Evolutionary conservation across 805 yeast species (phyloP).

Genomic region (Suhomyces sp.): DNA sequence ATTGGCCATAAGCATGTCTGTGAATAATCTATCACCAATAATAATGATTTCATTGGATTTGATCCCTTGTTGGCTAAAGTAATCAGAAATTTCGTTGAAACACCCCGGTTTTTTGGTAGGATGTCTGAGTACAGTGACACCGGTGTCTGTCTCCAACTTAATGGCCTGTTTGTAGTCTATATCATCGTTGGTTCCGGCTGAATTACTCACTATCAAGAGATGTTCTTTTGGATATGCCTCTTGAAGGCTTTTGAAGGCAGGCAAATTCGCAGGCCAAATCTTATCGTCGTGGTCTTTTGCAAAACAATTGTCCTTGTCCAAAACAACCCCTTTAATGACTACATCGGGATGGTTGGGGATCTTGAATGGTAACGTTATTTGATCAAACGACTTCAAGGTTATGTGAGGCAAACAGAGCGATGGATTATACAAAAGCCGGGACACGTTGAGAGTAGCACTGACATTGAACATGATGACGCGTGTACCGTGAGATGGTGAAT

Average conservation of each 20-base stretch:
- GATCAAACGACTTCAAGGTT: slow-evolving; percentile 55
- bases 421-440: slow-evolving; percentile 60
- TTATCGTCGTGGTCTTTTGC: slow-evolving; percentile 78
- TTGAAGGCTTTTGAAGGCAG: too few species aligned
- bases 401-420: slow-evolving; percentile 68
- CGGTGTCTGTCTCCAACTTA: slow-evolving; percentile 59
- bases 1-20: slow-evolving; percentile 93
- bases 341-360: slow-evolving; percentile 29
- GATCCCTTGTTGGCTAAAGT: slow-evolving; percentile 51
- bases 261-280: slow-evolving; percentile 80
- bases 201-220: slow-evolving; percentile 80
- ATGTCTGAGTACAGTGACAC: slow-evolving; percentile 70
- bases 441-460: slow-evolving; percentile 73
- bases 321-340: slow-evolving; percentile 68
- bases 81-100: slow-evolving; percentile 60
- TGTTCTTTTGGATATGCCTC: slow-evolving; percentile 60
- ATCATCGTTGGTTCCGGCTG: slow-evolving; percentile 90
- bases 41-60: slow-evolving; percentile 70
- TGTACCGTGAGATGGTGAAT: too few species aligned
- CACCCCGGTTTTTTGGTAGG: slow-evolving; percentile 83
- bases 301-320: slow-evolving; percentile 95
- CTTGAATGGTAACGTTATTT: slow-evolving; percentile 54
- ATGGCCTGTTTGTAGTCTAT: slow-evolving; percentile 56
- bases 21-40: slow-evolving; percentile 87
- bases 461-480: slow-evolving; percentile 57